phyloP scores from a whole-genome alignment of 1,284 basidiomycete species.

The Irpex sp. region DNA sequence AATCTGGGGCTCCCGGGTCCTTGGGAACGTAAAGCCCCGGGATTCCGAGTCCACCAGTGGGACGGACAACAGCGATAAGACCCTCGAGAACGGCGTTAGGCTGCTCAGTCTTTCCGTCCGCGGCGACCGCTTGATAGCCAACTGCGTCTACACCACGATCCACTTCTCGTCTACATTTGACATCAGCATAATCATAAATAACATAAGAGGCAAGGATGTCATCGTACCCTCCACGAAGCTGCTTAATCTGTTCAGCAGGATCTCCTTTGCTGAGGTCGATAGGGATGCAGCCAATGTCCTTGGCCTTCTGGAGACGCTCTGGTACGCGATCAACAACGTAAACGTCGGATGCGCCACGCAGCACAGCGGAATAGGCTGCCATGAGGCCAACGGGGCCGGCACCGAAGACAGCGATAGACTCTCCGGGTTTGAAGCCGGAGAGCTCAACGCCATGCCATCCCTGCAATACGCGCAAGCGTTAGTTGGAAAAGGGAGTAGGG shows the following conservation, averaged over 20 bases:
- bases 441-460: slow-evolving; percentile 53
- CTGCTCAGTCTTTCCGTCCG: slow-evolving; percentile 48
- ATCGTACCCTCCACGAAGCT: slow-evolving; percentile 37
- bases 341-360: slow-evolving; percentile 47
- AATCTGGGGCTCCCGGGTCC: slow-evolving; percentile 50
- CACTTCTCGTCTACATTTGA: slow-evolving; percentile 36
- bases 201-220: not conserved
- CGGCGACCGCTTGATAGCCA: slow-evolving; percentile 48
- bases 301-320: slow-evolving; percentile 46
- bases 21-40: slow-evolving; percentile 50
- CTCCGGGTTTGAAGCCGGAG: slow-evolving; percentile 49
- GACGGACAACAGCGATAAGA: slow-evolving; percentile 46
- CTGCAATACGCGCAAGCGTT: slow-evolving; percentile 20
- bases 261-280: slow-evolving; percentile 45
- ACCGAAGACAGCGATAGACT: slow-evolving; percentile 49
- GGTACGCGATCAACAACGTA: slow-evolving; percentile 53
- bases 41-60: slow-evolving; percentile 50
- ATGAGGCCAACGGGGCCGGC: slow-evolving; percentile 46
- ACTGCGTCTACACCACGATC: slow-evolving; percentile 54
- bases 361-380: slow-evolving; percentile 50
- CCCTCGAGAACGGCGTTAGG: slow-evolving; percentile 48
- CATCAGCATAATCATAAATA: not conserved
- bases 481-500: not conserved
- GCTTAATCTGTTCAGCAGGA: slow-evolving; percentile 41
- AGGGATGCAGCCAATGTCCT: slow-evolving; percentile 45